These are phyloP conservation scores for Pelargonium australe DNA, from an alignment of 441 rosid species.

Conservation along the genomic window DNA sequence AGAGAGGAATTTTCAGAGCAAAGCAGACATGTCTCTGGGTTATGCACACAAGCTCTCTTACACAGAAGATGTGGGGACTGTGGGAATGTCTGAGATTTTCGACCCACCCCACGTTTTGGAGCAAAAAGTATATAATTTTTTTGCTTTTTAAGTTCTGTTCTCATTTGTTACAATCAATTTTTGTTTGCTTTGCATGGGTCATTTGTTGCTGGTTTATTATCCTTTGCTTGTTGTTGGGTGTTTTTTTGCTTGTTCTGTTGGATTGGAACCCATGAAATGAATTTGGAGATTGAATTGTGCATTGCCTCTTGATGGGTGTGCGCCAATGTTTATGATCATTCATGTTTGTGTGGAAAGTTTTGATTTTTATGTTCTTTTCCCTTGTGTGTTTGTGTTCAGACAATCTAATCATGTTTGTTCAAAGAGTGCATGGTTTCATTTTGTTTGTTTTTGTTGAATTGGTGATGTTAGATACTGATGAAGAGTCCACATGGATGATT, in stretches of 20 bases:
- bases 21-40: conserved; percentile 11
- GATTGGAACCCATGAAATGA: conserved; percentile 1
- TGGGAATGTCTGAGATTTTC: conserved; percentile 19
- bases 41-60: conserved; percentile 17
- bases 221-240: neutral
- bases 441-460: too few species aligned
- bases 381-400: too few species aligned
- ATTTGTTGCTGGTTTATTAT: neutral
- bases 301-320: neutral
- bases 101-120: conserved; percentile 8
- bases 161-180: neutral
- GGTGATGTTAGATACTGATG: too few species aligned
- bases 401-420: too few species aligned
- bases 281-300: neutral
- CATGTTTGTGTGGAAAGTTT: neutral
- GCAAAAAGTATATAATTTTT: conserved; percentile 1
- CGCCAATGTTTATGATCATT: neutral
- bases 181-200: neutral
- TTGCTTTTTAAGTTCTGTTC: neutral
- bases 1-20: too few species aligned
- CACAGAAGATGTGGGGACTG: conserved; percentile 12
- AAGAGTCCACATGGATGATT: too few species aligned
- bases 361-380: too few species aligned
- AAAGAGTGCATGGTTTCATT: too few species aligned
- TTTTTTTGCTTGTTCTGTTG: neutral